Evolutionary conservation across 345 rosid genomes (phyloP), one percentile per base, ranked within the genome.

Genomic region (Cardamine occulta): DNA sequence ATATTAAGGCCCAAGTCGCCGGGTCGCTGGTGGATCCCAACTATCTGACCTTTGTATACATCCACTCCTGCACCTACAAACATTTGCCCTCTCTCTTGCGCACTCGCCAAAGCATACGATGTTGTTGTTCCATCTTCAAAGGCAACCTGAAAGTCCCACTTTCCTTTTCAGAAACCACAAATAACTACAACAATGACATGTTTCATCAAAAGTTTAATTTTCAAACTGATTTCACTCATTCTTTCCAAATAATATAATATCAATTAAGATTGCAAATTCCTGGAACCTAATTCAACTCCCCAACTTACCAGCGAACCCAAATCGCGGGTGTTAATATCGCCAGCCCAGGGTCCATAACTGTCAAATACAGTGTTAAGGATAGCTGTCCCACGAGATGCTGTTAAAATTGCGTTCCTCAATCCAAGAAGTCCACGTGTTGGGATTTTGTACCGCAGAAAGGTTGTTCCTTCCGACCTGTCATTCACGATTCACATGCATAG

Each of bases 401-500:
- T 94, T 82, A 94, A 83, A 65, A 94, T 90, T 74, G 98, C 95
- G 85, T 94, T 94, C 74, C 97, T 87, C 86, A 94, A 57, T 63
- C 98, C 98, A 68, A 94, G 91, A 84, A 94, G 97, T 60, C 98
- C 97, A 76, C 98, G 97, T 29, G 98, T 91, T 69, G 97, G 98
- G 53, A 94, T 90, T 83, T 86, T 90, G 81, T 94, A 94, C 63
- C 75, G 88, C 29, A 94, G 86, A 73, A 91, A 71, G 18, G 84
- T 86, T 67, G 96, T 91, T 82, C 97, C 98, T 76, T 91, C 97
- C 47, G 89, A 83, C 81, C 97, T 94, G 78, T 58, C 42, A 59
- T 65, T n/a, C 68, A 70, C 23, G 68, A 49, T 72, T 64, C 23
- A 78, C 58, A 78, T 17, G 60, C 61, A 56, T 39, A 29, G 19